Evolutionary conservation across 2,329 filamentous ascomycete genomes (phyloP), one percentile per base, ranked within the genome.

Genomic region (Coniochaeta pulveracea): DNA sequence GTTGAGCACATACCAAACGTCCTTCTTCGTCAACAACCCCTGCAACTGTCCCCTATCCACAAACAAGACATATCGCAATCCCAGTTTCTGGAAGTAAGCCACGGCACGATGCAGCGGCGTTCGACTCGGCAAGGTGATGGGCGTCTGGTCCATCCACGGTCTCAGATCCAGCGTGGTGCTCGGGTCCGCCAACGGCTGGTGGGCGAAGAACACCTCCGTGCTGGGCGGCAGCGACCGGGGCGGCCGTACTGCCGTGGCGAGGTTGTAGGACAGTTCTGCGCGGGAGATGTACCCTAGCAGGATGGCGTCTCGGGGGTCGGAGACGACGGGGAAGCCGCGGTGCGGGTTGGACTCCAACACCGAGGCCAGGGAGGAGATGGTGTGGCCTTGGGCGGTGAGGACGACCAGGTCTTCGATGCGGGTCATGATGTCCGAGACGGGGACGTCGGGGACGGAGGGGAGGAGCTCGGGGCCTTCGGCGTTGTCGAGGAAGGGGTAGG

Each of bases 61-160:
- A 52, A 96, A 93, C 3, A 96, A 61, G 5, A 98, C 75, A 58
- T 96, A 95, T 33, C 89, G 73, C 40, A 98, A 60, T 14, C 91
- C 91, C 7, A 98, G 72, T 52, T 89, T 89, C 61, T 94, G 86
- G 58, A 98, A 96, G 69, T 98, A 93, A 37, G 73, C 79, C 16
- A 93, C 79, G 4, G 84, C 85, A n/a, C 96, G 71, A 51, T 88
- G 78, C 39, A 98, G 75, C 38, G 69, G 80, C 11, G 78, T 77
- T 41, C 77, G 73, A 15, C 76, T 77, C 26, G 85, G 83, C 12
- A 96, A 66, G 1, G 91, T 96, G 29, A 98, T 82, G 1, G 91
- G 91, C 0, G 91, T 98, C 56, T 95, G 89, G 55, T 98, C 91
- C 86, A 98, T 95, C 91, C 91, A 98, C 3, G 88, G 88, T 6